Conservation (phyloP, 805 yeast species). For the Candida qinlingensis region DNA sequence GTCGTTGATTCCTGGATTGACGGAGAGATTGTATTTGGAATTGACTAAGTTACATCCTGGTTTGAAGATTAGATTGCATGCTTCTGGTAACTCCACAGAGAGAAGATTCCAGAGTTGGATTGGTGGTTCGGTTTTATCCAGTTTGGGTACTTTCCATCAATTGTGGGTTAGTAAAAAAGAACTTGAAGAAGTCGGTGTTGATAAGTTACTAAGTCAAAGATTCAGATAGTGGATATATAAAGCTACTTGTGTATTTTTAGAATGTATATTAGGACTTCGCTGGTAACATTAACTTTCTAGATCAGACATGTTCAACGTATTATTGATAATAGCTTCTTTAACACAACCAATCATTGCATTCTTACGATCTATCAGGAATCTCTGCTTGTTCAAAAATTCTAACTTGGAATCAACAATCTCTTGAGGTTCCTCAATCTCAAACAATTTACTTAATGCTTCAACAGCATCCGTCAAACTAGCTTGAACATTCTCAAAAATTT, state of each 20-base stretch:
- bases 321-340: constrained; percentile 5
- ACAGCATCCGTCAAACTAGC: constrained; percentile 57
- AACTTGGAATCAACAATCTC: constrained; percentile 29
- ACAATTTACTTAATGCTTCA: constrained; percentile 60
- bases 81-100: constrained; percentile 74
- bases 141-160: constrained; percentile 92
- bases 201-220: constrained; percentile 71
- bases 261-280: not conserved
- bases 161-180: constrained; percentile 88
- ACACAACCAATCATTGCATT: constrained; percentile 34
- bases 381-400: constrained; percentile 33
- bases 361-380: constrained; percentile 31
- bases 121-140: constrained; percentile 84
- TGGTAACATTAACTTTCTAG: not conserved
- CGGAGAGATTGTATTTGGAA: constrained; percentile 71
- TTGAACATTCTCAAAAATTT: constrained; percentile 69
- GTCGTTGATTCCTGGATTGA: constrained; percentile 74
- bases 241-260: too few species aligned
- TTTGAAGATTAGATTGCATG: constrained; percentile 75
- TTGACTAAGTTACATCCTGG: constrained; percentile 71
- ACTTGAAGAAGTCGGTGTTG: constrained; percentile 84
- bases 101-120: constrained; percentile 83
- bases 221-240: constrained; percentile 47
- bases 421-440: constrained; percentile 37
- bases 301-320: constrained; percentile 4